Evolutionary conservation across 1,139 yeast genomes (phyloP), one percentile per base, ranked within the genome.

Genomic region (Suhomyces taliae): DNA sequence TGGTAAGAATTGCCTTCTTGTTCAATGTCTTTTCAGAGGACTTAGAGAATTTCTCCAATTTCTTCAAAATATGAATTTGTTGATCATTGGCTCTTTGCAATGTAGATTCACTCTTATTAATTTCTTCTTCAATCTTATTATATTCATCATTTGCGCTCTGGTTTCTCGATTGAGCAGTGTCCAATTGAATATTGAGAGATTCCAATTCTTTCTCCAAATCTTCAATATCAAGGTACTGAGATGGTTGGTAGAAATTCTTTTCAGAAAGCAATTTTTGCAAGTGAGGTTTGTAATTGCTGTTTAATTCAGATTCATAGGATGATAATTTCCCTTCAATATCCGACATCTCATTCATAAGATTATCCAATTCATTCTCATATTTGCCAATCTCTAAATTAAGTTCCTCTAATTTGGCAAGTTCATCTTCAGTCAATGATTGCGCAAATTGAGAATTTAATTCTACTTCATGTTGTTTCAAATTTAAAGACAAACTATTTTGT

Each of bases 21-120:
- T 87, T 78, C 56, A 88, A 71, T 11, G 76, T 75, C 52, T 79
- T 83, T 58, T 89, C 96, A 1, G 86, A 77, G n/a, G 65, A 68
- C 54, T 85, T 87, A 47, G 86, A 83, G 48, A 76, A 80, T 43
- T 75, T 77, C 48, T 87, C 91, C 44, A 88, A 67, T 48, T 78
- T 78, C 48, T 76, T 78, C 39, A 86, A 66, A 2, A 83, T 63
- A 11, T 69, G 60, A 4, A 78, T 65, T 57, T 87, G 95, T 44
- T 78, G 79, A 6, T 79, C 77, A 56, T 84, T 81, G 7, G 86
- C 72, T 45, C 75, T 74, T 33, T 72, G 71, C 45, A 84, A 63
- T 6, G 70, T 58, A 1, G 65, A 65, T 55, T 79, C 77, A 45
- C 74, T 67, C 5, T 59, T 58, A 6, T 54, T 60, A n/a, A 82